phyloP scores from a whole-genome alignment of 129 eudicot genomes.

The Flaveria sonorensis region DNA sequence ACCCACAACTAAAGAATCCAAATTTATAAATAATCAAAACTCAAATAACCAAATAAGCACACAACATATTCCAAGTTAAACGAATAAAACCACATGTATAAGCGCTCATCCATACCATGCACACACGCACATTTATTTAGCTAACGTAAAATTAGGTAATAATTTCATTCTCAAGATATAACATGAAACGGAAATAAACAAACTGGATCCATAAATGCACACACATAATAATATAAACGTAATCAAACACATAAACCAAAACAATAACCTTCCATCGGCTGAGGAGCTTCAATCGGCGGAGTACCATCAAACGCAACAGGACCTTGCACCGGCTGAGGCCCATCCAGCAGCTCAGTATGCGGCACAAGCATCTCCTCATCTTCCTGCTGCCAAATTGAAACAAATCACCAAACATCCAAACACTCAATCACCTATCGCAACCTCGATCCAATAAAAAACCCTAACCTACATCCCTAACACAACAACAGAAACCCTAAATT shows the following conservation, averaged over 20 bases:
- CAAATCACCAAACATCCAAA: conserved; percentile 3
- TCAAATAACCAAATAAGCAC: conserved; percentile 14
- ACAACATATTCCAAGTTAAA: background rate
- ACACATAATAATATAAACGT: background rate
- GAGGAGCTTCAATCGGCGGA: conserved; percentile 48
- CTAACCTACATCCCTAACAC: conserved; percentile 9
- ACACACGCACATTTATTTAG: background rate
- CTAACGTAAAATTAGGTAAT: background rate
- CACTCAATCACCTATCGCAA: background rate
- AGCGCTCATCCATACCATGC: background rate
- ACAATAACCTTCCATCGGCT: conserved; percentile 82
- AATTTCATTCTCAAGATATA: background rate
- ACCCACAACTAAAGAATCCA: conserved; percentile 40
- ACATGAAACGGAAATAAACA: background rate
- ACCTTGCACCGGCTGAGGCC: conserved; percentile 59
- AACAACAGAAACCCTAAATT: conserved; percentile 29
- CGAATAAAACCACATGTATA: background rate
- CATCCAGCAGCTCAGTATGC: conserved; percentile 58
- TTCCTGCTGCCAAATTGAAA: conserved; percentile 55
- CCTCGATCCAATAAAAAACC: conserved; percentile 31
- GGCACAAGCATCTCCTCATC: conserved; percentile 98
- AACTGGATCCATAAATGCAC: conserved; percentile 15
- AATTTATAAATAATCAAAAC: conserved; percentile 6
- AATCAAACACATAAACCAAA: conserved; percentile 9
- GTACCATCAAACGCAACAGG: conserved; percentile 54